Evolutionary conservation across 805 yeast species (phyloP), one percentile per base, ranked within the genome.

Genomic region (Schizosaccharomyces osmophilus): DNA sequence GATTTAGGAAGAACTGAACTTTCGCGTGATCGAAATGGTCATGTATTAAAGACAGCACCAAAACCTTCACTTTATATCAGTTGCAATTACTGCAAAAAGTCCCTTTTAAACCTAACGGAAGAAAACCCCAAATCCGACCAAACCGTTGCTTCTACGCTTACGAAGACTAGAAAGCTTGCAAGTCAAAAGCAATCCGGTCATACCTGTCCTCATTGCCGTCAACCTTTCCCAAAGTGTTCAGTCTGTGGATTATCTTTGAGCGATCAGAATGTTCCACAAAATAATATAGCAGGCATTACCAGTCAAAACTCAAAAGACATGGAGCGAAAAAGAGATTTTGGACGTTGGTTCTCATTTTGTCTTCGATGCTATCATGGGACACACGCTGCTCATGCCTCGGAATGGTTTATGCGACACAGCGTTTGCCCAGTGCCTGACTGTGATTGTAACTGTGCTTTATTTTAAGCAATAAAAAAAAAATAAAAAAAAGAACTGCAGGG

Each of bases 391-490:
- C 98, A 90, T 70, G 97, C 97, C 0, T 88, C 86, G 64, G 94
- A 89, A 67, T 90, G 98, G 98, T 90, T 90, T 70, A 78, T 83
- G 31, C 83, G 82, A 69, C 95, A 89, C 67, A 80, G 79, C 62
- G 80, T 85, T 0, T 90, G 98, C 68, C 97, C 98, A 0, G 95
- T 90, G 2, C 96, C 97, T 0, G 95, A 88, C 55, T 90, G 98
- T 68, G 75, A 77, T 51, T 90, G 98, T 68, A 75, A 80, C 60
- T 90, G 97, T 70, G 19, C 59, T 26, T 41, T 43, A 13, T 32
- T 13, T 4, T 57, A 41, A 36, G 11, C 2, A 45, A 19, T 45
- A 24, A 9, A 45, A 11, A n/a, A 19, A 8, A 9, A 45, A 11
- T 4, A 19, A 8, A 2, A 24, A n/a, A 36, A 6, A 9, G 11